Percentiles rank a stretch among this genome's conserved stretches.
These are phyloP conservation scores for Fusarium lateritium DNA, from an alignment of 2,329 filamentous ascomycete genomes.

Conservation along the genomic window DNA sequence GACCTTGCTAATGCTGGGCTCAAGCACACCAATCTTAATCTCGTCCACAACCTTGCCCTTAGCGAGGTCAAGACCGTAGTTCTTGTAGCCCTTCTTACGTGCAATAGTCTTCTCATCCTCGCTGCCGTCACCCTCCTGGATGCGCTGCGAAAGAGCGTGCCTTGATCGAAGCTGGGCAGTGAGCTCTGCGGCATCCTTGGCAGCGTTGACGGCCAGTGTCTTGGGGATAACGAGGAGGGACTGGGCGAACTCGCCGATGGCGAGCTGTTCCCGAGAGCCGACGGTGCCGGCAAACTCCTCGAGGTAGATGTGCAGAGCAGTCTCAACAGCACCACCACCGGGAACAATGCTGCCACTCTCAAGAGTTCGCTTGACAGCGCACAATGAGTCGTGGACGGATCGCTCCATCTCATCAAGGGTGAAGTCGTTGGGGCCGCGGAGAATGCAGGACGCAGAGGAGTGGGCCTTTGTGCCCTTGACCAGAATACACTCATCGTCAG, in stretches of 20 bases:
- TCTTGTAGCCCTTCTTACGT: conserved; percentile 97
- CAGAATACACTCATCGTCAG: conserved; percentile 97
- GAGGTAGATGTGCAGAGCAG: conserved; percentile 98
- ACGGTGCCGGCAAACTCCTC: conserved; percentile 99
- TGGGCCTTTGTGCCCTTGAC: conserved; percentile 96
- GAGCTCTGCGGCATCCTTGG: conserved; percentile 95
- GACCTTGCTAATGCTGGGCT: conserved; percentile 98
- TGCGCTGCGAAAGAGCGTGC: conserved; percentile 94
- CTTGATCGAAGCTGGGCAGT: conserved; percentile 95
- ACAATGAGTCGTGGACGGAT: conserved; percentile 96
- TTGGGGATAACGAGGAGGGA: conserved; percentile 95
- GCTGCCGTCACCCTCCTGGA: conserved; percentile 84
- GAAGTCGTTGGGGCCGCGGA: conserved; percentile 96
- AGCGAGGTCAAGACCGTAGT: conserved; percentile 93
- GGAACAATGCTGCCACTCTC: conserved; percentile 98
- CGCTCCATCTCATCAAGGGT: conserved; percentile 99
- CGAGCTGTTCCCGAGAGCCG: conserved; percentile 95
- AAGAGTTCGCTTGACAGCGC: conserved; percentile 95
- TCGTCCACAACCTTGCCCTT: conserved; percentile 94
- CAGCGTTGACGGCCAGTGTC: conserved; percentile 96
- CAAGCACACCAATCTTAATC: conserved; percentile 94
- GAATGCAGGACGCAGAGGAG: conserved; percentile 94
- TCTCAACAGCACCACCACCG: conserved; percentile 96
- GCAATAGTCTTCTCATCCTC: conserved; percentile 92
- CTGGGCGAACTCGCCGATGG: conserved; percentile 97